phyloP scores from a whole-genome alignment of 2,329 filamentous ascomycete species.

The Graphiopsis chlorocephala region DNA sequence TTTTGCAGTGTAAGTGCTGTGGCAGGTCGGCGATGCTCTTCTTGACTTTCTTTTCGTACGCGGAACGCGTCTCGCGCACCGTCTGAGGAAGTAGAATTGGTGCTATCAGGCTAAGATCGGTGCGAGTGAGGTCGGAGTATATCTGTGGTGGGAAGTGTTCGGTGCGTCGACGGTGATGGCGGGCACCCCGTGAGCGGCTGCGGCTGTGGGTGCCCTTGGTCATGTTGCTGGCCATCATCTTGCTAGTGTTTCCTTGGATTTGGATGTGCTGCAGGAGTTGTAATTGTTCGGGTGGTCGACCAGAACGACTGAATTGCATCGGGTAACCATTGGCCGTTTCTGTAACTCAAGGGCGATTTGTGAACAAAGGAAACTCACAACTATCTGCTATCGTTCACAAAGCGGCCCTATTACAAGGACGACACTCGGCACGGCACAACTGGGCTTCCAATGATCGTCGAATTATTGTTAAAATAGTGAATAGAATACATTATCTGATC shows the following conservation, averaged over 20 bases:
- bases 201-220: background rate
- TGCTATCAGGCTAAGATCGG: constrained; percentile 22
- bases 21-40: constrained; percentile 23
- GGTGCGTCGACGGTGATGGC: constrained; percentile 14
- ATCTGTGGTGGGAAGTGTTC: constrained; percentile 18
- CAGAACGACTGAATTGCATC: background rate
- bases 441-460: background rate
- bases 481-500: constrained; percentile 6
- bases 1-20: constrained; percentile 21
- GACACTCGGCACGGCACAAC: background rate
- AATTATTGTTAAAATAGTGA: background rate
- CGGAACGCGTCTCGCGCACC: constrained; percentile 1
- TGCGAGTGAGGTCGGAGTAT: constrained; percentile 23
- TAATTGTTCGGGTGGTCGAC: background rate
- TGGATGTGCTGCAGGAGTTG: background rate
- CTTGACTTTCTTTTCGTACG: constrained; percentile 18
- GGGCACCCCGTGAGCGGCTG: background rate
- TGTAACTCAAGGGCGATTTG: background rate
- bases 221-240: background rate
- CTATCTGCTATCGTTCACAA: background rate
- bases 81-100: constrained; percentile 17
- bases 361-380: constrained; percentile 1
- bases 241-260: background rate
- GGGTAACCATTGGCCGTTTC: background rate
- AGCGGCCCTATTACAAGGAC: background rate